Conservation (phyloP, 768 basidiomycete species). For the Kwoniella dendrophila region DNA sequence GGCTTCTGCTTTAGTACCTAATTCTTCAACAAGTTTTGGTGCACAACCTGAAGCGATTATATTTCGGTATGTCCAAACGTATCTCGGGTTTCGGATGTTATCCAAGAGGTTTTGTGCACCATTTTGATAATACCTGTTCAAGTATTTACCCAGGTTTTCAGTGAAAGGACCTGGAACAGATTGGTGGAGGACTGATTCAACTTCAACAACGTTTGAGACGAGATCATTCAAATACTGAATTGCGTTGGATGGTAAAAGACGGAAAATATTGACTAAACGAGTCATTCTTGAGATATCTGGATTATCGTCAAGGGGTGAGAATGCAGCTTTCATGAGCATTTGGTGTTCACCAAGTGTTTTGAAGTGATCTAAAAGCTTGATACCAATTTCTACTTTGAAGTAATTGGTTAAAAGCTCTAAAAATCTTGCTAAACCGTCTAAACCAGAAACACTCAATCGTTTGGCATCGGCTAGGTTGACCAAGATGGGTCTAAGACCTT, state of each 20-base stretch:
- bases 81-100: slow-evolving; percentile 73
- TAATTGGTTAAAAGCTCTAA: slow-evolving; percentile 95
- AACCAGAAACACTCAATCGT: slow-evolving; percentile 82
- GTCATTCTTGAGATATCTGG: slow-evolving; percentile 91
- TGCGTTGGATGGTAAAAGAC: slow-evolving; percentile 83
- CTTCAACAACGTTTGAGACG: slow-evolving; percentile 85
- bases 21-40: slow-evolving; percentile 60
- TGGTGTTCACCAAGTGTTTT: slow-evolving; percentile 86
- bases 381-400: slow-evolving; percentile 99
- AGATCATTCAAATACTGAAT: slow-evolving; percentile 86
- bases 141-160: slow-evolving; percentile 82
- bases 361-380: slow-evolving; percentile 96
- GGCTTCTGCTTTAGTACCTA: slow-evolving; percentile 51
- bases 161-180: slow-evolving; percentile 89
- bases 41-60: slow-evolving; percentile 79
- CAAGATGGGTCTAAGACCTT: slow-evolving; percentile 89
- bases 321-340: slow-evolving; percentile 76
- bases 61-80: slow-evolving; percentile 79
- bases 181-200: slow-evolving; percentile 87
- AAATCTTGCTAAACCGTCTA: slow-evolving; percentile 87
- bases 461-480: slow-evolving; percentile 98
- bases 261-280: slow-evolving; percentile 94
- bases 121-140: slow-evolving; percentile 85
- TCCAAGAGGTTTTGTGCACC: slow-evolving; percentile 81
- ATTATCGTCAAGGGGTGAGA: slow-evolving; percentile 76